phyloP scores from a whole-genome alignment of 257 asterid genomes.

The Verbena officinalis region DNA sequence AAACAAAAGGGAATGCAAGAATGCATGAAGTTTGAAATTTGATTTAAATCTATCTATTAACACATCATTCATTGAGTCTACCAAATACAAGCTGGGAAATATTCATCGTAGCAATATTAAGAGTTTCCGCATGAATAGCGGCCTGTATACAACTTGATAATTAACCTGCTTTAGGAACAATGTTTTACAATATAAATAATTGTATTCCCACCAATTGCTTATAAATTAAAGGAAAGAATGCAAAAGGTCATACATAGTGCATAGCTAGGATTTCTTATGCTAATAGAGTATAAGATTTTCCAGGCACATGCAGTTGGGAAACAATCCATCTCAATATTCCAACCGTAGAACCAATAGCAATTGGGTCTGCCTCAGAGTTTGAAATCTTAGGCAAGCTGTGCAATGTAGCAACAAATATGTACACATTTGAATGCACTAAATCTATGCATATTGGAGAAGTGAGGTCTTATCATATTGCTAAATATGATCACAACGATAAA shows the following conservation, averaged over 20 bases:
- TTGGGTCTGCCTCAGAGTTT: not conserved
- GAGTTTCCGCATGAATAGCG: slow-evolving; percentile 11
- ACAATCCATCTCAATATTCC: not conserved
- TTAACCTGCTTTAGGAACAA: not conserved
- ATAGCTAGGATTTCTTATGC: slow-evolving; percentile 11
- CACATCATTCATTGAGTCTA: not conserved
- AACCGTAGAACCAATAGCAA: not conserved
- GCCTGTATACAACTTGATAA: not conserved
- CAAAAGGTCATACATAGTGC: not conserved
- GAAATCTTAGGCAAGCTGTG: not conserved
- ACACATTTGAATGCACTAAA: not conserved
- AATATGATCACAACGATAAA: not conserved
- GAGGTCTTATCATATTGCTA: not conserved
- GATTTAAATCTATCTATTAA: not conserved
- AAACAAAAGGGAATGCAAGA: not conserved
- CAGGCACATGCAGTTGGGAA: not conserved
- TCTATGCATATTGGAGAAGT: not conserved
- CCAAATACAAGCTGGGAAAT: not conserved
- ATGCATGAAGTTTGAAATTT: not conserved
- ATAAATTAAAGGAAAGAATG: not conserved
- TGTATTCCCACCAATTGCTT: not conserved
- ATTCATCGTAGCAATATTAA: slow-evolving; percentile 7
- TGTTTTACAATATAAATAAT: not conserved
- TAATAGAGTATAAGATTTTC: not conserved
- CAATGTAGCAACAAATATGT: not conserved